Evolutionary conservation across 208 protist species (phyloP).

Genomic region (Hexamita inflata): DNA sequence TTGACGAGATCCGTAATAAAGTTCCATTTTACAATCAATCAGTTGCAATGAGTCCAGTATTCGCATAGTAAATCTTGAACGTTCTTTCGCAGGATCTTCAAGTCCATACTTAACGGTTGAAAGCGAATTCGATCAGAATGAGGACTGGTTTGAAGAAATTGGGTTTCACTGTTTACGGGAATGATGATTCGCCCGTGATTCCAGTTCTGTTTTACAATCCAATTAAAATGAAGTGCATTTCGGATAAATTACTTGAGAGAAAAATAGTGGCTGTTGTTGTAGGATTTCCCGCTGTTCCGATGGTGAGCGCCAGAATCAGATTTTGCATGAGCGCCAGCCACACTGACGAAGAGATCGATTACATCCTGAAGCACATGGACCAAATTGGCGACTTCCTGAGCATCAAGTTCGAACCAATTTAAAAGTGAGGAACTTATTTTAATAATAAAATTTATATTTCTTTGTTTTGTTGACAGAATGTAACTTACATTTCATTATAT

Average conservation of each 20-base stretch:
- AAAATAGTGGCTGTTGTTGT: slow-evolving; percentile 80
- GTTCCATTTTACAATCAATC: slow-evolving; percentile 57
- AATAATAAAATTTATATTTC: too few species aligned
- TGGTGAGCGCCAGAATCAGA: slow-evolving; percentile 63
- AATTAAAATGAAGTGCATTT: slow-evolving; percentile 66
- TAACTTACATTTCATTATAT: too few species aligned
- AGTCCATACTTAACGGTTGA: slow-evolving; percentile 3
- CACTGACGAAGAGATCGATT: slow-evolving; percentile 44
- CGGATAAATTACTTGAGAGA: slow-evolving; percentile 61
- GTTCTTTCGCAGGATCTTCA: slow-evolving; percentile 46
- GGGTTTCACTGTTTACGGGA: slow-evolving; percentile 56
- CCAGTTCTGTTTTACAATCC: slow-evolving; percentile 78
- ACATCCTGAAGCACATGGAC: not conserved
- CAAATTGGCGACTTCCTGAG: not conserved
- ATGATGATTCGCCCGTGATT: slow-evolving; percentile 75
- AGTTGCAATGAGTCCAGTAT: slow-evolving; percentile 62
- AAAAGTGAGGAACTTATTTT: too few species aligned
- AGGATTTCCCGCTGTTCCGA: slow-evolving; percentile 78
- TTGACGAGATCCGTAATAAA: slow-evolving; percentile 54
- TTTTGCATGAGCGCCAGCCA: slow-evolving; percentile 73
- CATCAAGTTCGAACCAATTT: too few species aligned
- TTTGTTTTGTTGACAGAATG: too few species aligned
- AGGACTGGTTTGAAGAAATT: slow-evolving; percentile 34
- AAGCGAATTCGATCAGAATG: slow-evolving; percentile 33
- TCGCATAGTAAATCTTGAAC: slow-evolving; percentile 64